phyloP scores from a whole-genome alignment of 495 filamentous ascomycete genomes.

The Podospora tetraspora region DNA sequence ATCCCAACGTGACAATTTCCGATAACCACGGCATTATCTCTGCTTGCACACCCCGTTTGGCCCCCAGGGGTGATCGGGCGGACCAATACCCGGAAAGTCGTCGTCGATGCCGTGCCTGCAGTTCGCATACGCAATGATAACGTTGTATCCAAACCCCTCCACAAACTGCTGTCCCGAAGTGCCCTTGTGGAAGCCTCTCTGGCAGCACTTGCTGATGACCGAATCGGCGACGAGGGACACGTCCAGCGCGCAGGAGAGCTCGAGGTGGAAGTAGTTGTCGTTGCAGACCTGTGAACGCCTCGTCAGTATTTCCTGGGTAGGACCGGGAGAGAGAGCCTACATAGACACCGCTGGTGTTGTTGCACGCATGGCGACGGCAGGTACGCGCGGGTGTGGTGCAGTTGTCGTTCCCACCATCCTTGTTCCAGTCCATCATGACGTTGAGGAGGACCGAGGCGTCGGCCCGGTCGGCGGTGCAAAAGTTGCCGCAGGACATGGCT shows the following conservation, averaged over 20 bases:
- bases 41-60: neutral
- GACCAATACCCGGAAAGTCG: neutral
- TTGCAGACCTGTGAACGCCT: neutral
- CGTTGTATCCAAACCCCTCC: neutral
- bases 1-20: neutral
- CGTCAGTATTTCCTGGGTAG: neutral
- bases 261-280: neutral
- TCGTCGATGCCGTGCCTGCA: neutral
- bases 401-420: neutral
- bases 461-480: neutral
- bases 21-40: neutral
- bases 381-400: neutral
- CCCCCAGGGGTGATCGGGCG: neutral
- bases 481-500: neutral
- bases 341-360: neutral
- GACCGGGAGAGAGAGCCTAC: neutral
- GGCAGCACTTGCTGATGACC: neutral
- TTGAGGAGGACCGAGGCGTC: neutral
- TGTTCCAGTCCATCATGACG: neutral
- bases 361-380: neutral
- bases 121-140: neutral
- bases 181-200: too few species aligned
- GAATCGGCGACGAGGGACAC: neutral
- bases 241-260: neutral
- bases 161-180: neutral